Evolutionary conservation across 192 early-diverging fungal genomes (phyloP).

Genomic region (Backusella tarrabulga): DNA sequence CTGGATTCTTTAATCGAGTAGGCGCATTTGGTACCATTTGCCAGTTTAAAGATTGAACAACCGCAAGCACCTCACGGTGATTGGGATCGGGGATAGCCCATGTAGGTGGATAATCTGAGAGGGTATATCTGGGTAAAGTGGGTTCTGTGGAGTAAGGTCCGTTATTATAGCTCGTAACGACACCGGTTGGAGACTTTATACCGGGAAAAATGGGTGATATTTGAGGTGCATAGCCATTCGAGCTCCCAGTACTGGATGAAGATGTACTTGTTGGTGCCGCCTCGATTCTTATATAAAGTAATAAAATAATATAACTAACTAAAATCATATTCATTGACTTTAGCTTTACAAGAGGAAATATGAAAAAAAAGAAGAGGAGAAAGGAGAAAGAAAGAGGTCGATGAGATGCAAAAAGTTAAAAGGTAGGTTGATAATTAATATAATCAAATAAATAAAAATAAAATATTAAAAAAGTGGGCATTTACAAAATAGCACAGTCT

Average conservation of each 20-base stretch:
- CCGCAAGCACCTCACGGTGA: constrained; percentile 19
- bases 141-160: neutral
- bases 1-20: constrained; percentile 10
- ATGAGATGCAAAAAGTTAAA: neutral
- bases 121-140: constrained; percentile 1
- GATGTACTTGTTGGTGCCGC: neutral
- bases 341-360: neutral
- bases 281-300: neutral
- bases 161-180: neutral
- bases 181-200: neutral
- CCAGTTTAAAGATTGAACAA: constrained; percentile 23
- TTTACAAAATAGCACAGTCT: neutral
- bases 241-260: neutral
- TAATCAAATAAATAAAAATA: neutral
- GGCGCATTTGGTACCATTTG: constrained; percentile 24
- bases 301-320: neutral
- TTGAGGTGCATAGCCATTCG: neutral
- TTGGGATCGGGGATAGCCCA: constrained; percentile 30
- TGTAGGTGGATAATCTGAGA: constrained; percentile 20
- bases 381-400: neutral
- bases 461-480: neutral
- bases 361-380: neutral
- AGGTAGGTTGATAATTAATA: neutral
- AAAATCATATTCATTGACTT: neutral
- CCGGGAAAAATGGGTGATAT: neutral